Conservation (phyloP, 2,329 filamentous ascomycete genomes). For the Pestalotiopsis sp. region DNA sequence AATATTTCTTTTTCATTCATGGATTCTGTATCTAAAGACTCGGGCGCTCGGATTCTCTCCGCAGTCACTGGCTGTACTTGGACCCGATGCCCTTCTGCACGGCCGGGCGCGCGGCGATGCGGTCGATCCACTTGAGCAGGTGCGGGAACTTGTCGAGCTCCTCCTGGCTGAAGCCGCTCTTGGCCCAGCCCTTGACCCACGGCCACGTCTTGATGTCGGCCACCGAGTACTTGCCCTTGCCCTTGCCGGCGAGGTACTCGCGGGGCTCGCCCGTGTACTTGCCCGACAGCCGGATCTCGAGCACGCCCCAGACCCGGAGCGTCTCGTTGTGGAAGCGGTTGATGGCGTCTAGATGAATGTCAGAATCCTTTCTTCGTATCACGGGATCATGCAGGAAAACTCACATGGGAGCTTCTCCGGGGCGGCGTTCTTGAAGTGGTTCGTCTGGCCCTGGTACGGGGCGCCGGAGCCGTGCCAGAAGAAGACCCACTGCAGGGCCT, state of each 20-base stretch:
- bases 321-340: conserved; percentile 53
- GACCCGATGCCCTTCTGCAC: conserved; percentile 30
- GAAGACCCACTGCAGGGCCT: conserved; percentile 54
- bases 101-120: conserved; percentile 48
- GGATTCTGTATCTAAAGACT: neutral
- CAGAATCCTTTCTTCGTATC: neutral
- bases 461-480: conserved; percentile 52
- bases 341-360: conserved; percentile 39
- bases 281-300: conserved; percentile 36
- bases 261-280: conserved; percentile 49
- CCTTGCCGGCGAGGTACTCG: conserved; percentile 54
- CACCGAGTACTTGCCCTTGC: conserved; percentile 55
- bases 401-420: conserved; percentile 44
- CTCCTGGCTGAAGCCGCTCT: conserved; percentile 43
- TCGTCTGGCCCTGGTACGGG: conserved; percentile 41
- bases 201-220: conserved; percentile 56
- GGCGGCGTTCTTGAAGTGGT: conserved; percentile 45
- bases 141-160: conserved; percentile 53
- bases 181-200: conserved; percentile 48
- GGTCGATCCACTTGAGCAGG: conserved; percentile 53
- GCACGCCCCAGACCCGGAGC: conserved; percentile 53
- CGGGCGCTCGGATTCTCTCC: neutral
- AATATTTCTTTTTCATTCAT: neutral
- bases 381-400: neutral
- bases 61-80: conserved; percentile 18